Base-by-base conservation (phyloP, 1,139 yeast genomes). In the Sugiyamaella grinbergsii region DNA sequence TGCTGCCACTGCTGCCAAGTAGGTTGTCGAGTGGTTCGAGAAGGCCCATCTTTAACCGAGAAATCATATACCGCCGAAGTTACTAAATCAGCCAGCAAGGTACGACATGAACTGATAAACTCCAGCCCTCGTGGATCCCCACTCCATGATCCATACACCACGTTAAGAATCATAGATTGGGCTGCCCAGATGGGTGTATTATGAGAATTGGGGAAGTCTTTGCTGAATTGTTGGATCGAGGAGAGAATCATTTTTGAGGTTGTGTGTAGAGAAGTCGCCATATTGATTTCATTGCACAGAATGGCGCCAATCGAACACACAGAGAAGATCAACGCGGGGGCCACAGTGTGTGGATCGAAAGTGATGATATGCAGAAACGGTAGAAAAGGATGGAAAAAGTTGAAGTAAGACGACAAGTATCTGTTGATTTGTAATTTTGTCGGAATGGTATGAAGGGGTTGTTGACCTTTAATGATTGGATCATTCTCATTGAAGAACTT, bases 281-380 rank as follows among this genome's bases (percentile, higher is more conserved):
- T 59, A 28, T 59, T 56, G 13, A 54, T 54, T 43, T 67, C 71
- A 29, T 58, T 62, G 51, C 68, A 62, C 7, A 66, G 50, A 24
- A 61, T 54, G 0, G 73, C 71, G 2, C 73, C 73, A 32, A 70
- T 55, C 2, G 72, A 62, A 53, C 71, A 65, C 8, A 68, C 62
- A 1, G 71, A 64, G 28, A 66, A 62, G 24, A 70, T 52, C 20
- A 70, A 56, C 5, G 68, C 60, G 4, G 68, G 68, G 6, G 69
- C 60, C 1, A 62, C 61, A 2, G 58, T 55, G 11, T 59, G 56
- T 1, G 69, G 67, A 34, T 64, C 62, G 49, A 69, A 69, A 2
- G 70, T 60, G 24, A 65, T 67, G 4, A 61, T 57, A 52, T 70
- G 72, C 31, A 70, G 47, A 49, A 69, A 63, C 3, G 73, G 73